Base-by-base conservation (phyloP, 1,284 basidiomycete species). In the Ustilago tritici region DNA sequence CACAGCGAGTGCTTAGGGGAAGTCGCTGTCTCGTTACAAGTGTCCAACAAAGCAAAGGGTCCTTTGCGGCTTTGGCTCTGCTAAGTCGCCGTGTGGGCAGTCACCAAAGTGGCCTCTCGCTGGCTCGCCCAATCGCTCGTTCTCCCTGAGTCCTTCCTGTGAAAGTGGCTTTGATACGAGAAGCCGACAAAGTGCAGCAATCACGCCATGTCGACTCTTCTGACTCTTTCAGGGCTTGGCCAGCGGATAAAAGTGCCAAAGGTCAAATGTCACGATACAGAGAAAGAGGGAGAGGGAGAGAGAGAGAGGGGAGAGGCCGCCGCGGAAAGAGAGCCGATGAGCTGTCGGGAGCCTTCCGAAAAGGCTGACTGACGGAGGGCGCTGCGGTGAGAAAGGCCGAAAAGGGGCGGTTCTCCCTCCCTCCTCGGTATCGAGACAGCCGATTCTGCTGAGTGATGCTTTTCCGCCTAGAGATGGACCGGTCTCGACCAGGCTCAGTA, bases 271-370 rank as follows among this genome's bases (percentile, higher is more conserved):
- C 23, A 50, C n/a, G 31, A 32, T 32, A 50, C 11, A 10, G 38
- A 28, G 23, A 23, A 4, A 40, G 10, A 11, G 11, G 2, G 38
- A 11, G 38, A 11, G 38, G 15, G 11, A 40, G 38, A 23, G 23
- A 1, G 23, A 11, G 38, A 40, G 28, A 28, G 9, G n/a, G 49
- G 28, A 31, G 28, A 31, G 10, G 6, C 15, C 11, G 11, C 49
- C 23, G 38, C 38, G 38, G 38, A 17, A 49, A 41, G 40, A 41
- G 17, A 14, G 40, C 19, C 46, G 23, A 49, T 10, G 23, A 28
- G 12, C 28, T 32, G 14, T 50, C 49, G 49, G 49, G 31, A n/a
- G 49, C 28, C 15, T 50, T 50, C 49, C 49, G 49, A 50, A 50
- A 6, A 50, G 49, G n/a, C 28, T 50, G 49, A 31, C 49, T 28